Evolutionary conservation across 2,329 filamentous ascomycete species (phyloP).

Genomic region (Apiospora saccharicola): DNA sequence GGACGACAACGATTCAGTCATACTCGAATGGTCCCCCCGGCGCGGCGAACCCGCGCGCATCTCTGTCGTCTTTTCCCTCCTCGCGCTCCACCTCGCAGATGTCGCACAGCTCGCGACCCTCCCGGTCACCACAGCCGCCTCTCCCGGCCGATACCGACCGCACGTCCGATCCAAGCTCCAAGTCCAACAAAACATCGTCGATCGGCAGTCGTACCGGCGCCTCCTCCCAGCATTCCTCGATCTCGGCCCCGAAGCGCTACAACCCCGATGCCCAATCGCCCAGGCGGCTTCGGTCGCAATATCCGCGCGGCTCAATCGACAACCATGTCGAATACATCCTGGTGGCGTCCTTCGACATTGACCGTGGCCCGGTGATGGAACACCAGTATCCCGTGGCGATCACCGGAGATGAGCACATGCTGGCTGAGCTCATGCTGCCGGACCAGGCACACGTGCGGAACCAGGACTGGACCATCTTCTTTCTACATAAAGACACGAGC

Average conservation of each 20-base stretch:
- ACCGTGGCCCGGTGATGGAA: constrained; percentile 96
- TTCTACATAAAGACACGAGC: constrained; percentile 92
- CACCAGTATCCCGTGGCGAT: constrained; percentile 96
- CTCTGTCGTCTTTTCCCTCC: constrained; percentile 69
- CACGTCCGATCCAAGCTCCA: constrained; percentile 65
- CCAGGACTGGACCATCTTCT: constrained; percentile 99
- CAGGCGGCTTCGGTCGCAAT: constrained; percentile 74
- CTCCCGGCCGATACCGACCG: constrained; percentile 59
- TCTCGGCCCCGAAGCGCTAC: constrained; percentile 60
- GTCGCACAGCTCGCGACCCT: constrained; percentile 60
- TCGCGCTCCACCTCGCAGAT: constrained; percentile 66
- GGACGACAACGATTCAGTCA: constrained; percentile 48
- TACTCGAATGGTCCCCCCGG: constrained; percentile 38
- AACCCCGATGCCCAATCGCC: constrained; percentile 59
- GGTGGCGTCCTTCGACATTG: constrained; percentile 96
- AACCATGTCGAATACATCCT: constrained; percentile 99
- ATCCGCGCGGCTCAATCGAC: constrained; percentile 75
- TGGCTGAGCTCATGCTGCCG: constrained; percentile 97
- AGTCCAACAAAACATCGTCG: constrained; percentile 64
- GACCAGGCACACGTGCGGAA: constrained; percentile 94
- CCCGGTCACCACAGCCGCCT: constrained; percentile 62
- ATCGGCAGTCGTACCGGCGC: constrained; percentile 55
- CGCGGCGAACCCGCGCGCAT: constrained; percentile 55
- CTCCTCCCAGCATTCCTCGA: constrained; percentile 66
- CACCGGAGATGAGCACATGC: constrained; percentile 96